phyloP scores from a whole-genome alignment of 169 alveolate species.

The Plasmodium coatneyi region DNA sequence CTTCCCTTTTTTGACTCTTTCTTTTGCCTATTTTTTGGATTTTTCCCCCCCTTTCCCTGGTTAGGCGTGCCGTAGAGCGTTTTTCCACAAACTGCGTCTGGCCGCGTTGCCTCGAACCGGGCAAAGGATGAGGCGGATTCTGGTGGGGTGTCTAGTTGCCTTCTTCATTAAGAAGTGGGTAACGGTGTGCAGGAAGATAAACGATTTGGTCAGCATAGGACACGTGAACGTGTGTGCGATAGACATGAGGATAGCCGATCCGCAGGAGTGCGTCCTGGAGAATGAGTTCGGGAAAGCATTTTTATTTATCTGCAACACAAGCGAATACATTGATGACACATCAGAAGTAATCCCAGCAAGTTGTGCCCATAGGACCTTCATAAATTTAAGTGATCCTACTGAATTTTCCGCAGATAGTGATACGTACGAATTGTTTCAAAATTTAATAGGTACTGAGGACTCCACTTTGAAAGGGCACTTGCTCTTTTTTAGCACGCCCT shows the following conservation, averaged over 20 bases:
- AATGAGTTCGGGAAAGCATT: slow-evolving; percentile 50
- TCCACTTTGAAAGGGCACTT: neutral
- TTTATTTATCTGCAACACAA: slow-evolving; percentile 17
- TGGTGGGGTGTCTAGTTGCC: neutral
- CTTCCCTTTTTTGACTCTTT: neutral
- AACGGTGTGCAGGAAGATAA: neutral
- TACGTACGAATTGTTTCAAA: slow-evolving; percentile 40
- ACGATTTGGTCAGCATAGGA: slow-evolving; percentile 2
- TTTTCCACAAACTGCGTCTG: neutral
- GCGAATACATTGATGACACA: neutral
- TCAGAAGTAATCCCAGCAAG: neutral
- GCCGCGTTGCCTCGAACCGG: neutral
- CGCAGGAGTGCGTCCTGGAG: slow-evolving; percentile 36
- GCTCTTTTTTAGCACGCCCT: slow-evolving; percentile 27
- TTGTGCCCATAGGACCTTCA: slow-evolving; percentile 28
- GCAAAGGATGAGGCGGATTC: neutral
- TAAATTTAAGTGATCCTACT: slow-evolving; percentile 31
- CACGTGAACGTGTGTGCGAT: slow-evolving; percentile 1
- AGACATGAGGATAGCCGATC: slow-evolving; percentile 8
- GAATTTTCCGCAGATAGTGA: slow-evolving; percentile 37
- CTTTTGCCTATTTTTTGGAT: neutral
- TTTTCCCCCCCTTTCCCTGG: neutral
- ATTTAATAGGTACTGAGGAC: slow-evolving; percentile 22
- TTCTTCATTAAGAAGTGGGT: neutral
- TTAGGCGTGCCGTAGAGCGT: neutral